These are phyloP conservation scores for Bertia moriformis DNA, from an alignment of 2,329 filamentous ascomycete genomes.

Conservation along the genomic window DNA sequence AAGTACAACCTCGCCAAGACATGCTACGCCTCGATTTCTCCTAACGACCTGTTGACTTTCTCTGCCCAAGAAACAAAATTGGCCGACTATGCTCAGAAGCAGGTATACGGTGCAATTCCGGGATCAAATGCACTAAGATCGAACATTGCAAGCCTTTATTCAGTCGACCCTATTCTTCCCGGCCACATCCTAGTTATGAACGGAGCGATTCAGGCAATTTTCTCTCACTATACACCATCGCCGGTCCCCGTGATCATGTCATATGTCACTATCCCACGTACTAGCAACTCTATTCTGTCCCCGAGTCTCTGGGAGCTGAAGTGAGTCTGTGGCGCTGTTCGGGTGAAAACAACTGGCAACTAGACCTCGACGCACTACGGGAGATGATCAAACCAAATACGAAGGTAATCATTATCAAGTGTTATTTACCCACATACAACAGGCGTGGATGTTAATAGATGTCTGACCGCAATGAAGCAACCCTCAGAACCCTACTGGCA, in stretches of 20 bases:
- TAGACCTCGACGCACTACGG: conserved; percentile 52
- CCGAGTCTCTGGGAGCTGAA: conserved; percentile 59
- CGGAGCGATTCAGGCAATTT: conserved; percentile 76
- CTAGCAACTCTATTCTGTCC: conserved; percentile 68
- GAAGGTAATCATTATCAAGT: conserved; percentile 55
- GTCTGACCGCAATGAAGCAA: no score
- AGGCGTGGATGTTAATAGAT: no score
- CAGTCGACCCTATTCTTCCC: conserved; percentile 32
- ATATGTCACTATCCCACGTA: conserved; percentile 80
- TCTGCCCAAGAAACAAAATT: conserved; percentile 37
- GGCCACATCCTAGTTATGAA: conserved; percentile 64
- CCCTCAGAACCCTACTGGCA: conserved; percentile 71
- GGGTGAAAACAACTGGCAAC: conserved; percentile 48
- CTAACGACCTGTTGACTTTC: conserved; percentile 49
- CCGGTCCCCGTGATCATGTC: conserved; percentile 66
- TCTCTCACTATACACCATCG: conserved; percentile 55
- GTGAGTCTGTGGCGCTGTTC: conserved; percentile 64
- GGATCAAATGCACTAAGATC: conserved; percentile 49
- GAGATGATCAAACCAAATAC: conserved; percentile 52
- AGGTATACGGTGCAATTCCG: conserved; percentile 62
- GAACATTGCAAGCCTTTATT: conserved; percentile 53
- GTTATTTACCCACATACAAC: no score
- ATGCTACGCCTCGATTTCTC: conserved; percentile 60
- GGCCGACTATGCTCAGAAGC: conserved; percentile 36
- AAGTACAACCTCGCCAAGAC: conserved; percentile 65